Evolutionary conservation across 192 early-diverging fungal species (phyloP).

Genomic region (Coemansia sp.): DNA sequence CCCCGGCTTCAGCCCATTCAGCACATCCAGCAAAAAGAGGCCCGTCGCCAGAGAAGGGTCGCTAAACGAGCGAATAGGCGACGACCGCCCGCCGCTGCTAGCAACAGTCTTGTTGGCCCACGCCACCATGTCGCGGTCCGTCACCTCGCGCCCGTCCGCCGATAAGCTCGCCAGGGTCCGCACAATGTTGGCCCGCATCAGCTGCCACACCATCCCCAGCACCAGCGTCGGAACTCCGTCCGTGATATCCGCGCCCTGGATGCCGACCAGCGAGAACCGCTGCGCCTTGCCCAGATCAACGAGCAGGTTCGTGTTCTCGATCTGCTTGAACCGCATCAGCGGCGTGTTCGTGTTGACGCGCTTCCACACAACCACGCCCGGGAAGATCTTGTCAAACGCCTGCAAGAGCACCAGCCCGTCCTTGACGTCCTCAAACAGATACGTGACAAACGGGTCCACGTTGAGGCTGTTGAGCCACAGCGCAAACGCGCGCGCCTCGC

Average conservation of each 20-base stretch:
- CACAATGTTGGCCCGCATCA: conserved; percentile 97
- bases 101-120: conserved; percentile 93
- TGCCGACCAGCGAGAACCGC: conserved; percentile 91
- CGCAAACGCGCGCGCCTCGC: conserved; percentile 81
- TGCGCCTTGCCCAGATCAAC: conserved; percentile 85
- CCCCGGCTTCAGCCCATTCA: conserved; percentile 92
- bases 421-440: conserved; percentile 95
- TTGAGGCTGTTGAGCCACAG: conserved; percentile 98
- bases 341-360: conserved; percentile 78
- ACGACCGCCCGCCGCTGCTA: conserved; percentile 57
- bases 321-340: conserved; percentile 91
- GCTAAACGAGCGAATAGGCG: conserved; percentile 81
- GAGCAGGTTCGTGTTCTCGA: conserved; percentile 97
- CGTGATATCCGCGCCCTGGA: conserved; percentile 94
- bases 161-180: conserved; percentile 90
- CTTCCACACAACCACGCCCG: conserved; percentile 92
- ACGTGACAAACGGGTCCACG: conserved; percentile 97
- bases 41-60: conserved; percentile 79
- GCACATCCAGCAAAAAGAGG: conserved; percentile 87
- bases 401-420: conserved; percentile 94
- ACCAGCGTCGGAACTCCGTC: conserved; percentile 91
- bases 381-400: conserved; percentile 93
- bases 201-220: conserved; percentile 95
- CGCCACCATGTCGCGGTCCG: conserved; percentile 89
- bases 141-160: conserved; percentile 80